These are phyloP conservation scores for Ustilago esculenta DNA, from an alignment of 1,284 basidiomycete species.

Conservation along the genomic window DNA sequence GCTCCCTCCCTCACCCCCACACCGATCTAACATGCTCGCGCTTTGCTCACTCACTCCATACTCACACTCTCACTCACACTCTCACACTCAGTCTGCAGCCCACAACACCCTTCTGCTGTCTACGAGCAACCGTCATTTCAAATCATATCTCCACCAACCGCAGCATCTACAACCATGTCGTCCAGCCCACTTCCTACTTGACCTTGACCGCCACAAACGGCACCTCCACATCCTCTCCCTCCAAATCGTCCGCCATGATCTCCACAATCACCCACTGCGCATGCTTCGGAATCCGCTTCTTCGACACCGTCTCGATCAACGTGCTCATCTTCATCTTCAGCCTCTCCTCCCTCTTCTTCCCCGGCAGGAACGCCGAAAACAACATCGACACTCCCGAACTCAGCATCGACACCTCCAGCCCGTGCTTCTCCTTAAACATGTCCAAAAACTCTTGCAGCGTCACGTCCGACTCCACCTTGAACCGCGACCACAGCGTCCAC, in stretches of 20 bases:
- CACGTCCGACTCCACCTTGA: conserved; percentile 89
- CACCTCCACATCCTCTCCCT: conserved; percentile 76
- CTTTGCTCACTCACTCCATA: no score
- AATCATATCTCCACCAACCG: no score
- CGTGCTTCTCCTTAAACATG: conserved; percentile 85
- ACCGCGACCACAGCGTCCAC: conserved; percentile 96
- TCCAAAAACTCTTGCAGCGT: conserved; percentile 85
- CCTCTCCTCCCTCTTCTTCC: conserved; percentile 64
- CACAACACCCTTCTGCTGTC: no score
- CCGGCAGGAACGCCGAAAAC: conserved; percentile 74
- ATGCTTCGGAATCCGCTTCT: conserved; percentile 59
- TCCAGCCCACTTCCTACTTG: conserved; percentile 35
- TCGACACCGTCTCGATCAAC: conserved; percentile 87
- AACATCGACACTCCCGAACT: conserved; percentile 97
- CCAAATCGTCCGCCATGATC: conserved; percentile 90
- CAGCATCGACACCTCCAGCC: conserved; percentile 92
- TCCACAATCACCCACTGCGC: conserved; percentile 86
- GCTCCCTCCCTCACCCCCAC: background rate
- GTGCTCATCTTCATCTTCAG: conserved; percentile 76
- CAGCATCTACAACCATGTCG: no score
- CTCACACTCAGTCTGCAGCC: no score
- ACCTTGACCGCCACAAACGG: conserved; percentile 62
- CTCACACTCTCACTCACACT: no score
- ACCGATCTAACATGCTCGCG: no score
- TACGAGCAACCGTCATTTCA: no score